A percentile compares a stretch with the other conserved stretches of the same genome.
phyloP scores from a whole-genome alignment of 176 grass and related monocot genomes.

The Triticum timopheevii region DNA sequence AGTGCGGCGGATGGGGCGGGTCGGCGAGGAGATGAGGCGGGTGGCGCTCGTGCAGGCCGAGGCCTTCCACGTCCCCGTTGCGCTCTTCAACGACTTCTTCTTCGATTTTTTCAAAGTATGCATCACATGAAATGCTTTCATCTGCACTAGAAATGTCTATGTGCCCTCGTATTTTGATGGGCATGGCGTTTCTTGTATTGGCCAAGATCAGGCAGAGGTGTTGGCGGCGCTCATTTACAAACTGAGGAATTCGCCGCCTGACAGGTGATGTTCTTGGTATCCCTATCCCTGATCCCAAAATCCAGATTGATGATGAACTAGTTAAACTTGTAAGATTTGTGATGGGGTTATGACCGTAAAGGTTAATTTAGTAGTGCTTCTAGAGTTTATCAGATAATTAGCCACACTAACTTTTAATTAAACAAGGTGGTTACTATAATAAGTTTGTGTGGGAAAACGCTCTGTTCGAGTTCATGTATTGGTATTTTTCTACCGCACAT shows the following conservation, averaged over 20 bases:
- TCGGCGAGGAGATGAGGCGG: constrained; percentile 78
- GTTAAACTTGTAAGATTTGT: neutral
- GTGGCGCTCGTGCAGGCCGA: constrained; percentile 83
- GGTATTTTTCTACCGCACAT: neutral
- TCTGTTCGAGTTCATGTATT: neutral
- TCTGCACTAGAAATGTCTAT: neutral
- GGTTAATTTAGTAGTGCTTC: neutral
- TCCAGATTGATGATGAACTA: neutral
- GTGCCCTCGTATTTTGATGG: neutral
- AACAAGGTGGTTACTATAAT: neutral
- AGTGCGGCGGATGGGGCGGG: constrained; percentile 61
- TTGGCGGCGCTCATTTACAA: constrained; percentile 80
- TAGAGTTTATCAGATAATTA: neutral
- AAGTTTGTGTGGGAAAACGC: neutral
- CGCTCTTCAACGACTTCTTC: constrained; percentile 74
- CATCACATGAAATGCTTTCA: neutral
- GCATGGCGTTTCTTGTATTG: constrained; percentile 13
- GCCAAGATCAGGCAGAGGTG: constrained; percentile 86
- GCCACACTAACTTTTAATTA: neutral
- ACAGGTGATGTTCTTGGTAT: constrained; percentile 56
- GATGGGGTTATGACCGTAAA: neutral
- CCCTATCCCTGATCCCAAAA: neutral
- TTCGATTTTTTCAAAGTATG: constrained; percentile 87
- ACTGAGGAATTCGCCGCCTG: constrained; percentile 70
- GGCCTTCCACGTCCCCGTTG: constrained; percentile 82